Evolutionary conservation across 2,329 filamentous ascomycete genomes (phyloP).

Genomic region (Fusarium phyllophilum): DNA sequence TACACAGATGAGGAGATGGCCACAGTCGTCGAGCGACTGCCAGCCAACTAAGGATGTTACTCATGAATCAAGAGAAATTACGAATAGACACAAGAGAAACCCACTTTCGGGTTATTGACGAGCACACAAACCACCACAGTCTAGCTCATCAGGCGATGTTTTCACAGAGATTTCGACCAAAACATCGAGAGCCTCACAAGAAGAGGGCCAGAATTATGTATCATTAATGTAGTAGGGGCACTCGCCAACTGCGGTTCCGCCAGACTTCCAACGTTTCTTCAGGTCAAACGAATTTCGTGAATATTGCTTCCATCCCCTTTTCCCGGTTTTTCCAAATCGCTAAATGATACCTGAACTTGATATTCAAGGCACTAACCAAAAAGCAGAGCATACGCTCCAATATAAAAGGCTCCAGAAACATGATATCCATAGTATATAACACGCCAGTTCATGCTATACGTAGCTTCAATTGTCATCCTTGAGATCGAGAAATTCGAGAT

Average conservation of each 20-base stretch:
- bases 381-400: not conserved
- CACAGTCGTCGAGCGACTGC: slow-evolving; percentile 84
- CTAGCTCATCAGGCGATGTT: slow-evolving; percentile 6
- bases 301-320: not conserved
- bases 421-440: not conserved
- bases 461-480: slow-evolving; percentile 50
- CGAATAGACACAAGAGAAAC: slow-evolving; percentile 37
- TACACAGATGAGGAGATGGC: slow-evolving; percentile 99
- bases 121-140: slow-evolving; percentile 1
- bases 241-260: slow-evolving; percentile 26
- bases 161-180: slow-evolving; percentile 25
- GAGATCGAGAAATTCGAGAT: slow-evolving; percentile 72
- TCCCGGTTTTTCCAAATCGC: not conserved
- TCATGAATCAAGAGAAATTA: slow-evolving; percentile 35
- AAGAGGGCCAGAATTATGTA: slow-evolving; percentile 40
- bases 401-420: not conserved
- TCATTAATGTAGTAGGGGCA: slow-evolving; percentile 46
- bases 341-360: not conserved
- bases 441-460: not conserved
- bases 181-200: slow-evolving; percentile 1
- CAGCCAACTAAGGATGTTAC: slow-evolving; percentile 63
- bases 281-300: not conserved
- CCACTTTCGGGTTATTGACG: slow-evolving; percentile 20
- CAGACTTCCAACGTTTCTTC: slow-evolving; percentile 6
- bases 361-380: not conserved